Base-by-base conservation (phyloP, 2,329 filamentous ascomycete genomes). In the Alternaria tenuissima region DNA sequence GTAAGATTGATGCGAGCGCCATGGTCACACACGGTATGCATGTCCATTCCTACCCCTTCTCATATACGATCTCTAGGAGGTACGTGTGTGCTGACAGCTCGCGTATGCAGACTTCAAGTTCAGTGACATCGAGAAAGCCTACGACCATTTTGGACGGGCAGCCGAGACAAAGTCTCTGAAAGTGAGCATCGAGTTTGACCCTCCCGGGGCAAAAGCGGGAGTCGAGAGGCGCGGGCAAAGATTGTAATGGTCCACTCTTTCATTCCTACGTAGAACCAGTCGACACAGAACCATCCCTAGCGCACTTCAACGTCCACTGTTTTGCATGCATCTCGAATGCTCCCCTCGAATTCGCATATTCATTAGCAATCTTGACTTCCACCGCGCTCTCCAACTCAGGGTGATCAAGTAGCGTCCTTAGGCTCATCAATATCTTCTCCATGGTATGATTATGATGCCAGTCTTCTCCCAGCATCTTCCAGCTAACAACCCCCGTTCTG, bases 21-120 rank as follows among this genome's bases (percentile, higher is more conserved):
- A 83, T 81, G 9, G 82, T 83, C 0, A 84, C 83, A 79, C 71
- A 85, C 14, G 63, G 85, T n/a, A 82, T 81, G 63, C 70, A 84
- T 11, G 79, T 82, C 12, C 66, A 76, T 26, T 72, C 82, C 0
- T 78, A 79, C 9, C 3, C n/a, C 6, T 78, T 79, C 9, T 0
- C 32, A 18, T 18, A n/a, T 20, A 6, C 38, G 7, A 20, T 3
- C 11, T 11, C 1, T 20, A n/a, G 38, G 5, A 22, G 7, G 3
- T 41, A 1, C 4, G 47, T 61, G 85, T 72, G 82, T 28, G 80
- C 81, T 5, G 70, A 73, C 0, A 72, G 78, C 56, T 70, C 85
- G 16, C 81, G 84, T 20, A 14, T 41, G 85, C 82, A 85, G 63
- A 71, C 18, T 83, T 82, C 68, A 72, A 76, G 16, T 82, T 83